Evolutionary conservation across 2,329 filamentous ascomycete species (phyloP).

Genomic region (Samsoniella hepiali): DNA sequence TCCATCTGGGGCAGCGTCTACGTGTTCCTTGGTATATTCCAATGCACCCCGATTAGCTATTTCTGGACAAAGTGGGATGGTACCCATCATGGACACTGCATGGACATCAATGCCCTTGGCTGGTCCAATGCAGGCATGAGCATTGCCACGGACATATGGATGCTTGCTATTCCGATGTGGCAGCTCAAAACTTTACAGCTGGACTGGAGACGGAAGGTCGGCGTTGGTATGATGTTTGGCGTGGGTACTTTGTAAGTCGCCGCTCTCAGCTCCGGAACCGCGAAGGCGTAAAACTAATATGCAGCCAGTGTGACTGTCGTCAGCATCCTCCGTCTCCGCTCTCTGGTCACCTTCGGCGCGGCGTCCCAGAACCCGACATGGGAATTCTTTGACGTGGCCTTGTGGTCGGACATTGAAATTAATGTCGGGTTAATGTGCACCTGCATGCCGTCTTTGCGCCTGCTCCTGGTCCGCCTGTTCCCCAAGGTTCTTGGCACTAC

Average conservation of each 20-base stretch:
- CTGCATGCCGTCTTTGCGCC: conserved; percentile 37
- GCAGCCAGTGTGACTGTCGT: conserved; percentile 29
- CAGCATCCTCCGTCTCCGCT: conserved; percentile 30
- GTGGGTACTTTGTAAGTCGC: conserved; percentile 39
- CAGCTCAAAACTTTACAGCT: conserved; percentile 34
- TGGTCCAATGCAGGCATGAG: conserved; percentile 43
- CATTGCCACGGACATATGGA: conserved; percentile 41
- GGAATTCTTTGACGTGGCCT: conserved; percentile 28
- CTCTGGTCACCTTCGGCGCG: conserved; percentile 27
- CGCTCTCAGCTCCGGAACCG: background rate
- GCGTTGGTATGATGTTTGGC: conserved; percentile 41
- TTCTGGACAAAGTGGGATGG: conserved; percentile 43
- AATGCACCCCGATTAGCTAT: conserved; percentile 39
- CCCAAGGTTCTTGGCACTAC: conserved; percentile 34
- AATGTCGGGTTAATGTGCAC: conserved; percentile 39
- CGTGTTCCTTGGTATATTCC: conserved; percentile 32
- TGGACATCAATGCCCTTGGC: conserved; percentile 37
- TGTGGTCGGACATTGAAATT: conserved; percentile 39
- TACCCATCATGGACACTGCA: conserved; percentile 37
- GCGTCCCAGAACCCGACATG: conserved; percentile 30
- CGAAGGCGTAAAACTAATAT: background rate
- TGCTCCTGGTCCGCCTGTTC: conserved; percentile 37
- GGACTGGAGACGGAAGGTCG: conserved; percentile 42
- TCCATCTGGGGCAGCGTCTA: conserved; percentile 31
- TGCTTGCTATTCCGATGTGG: conserved; percentile 41